These are phyloP conservation scores for Biscogniauxia sp. DNA, from an alignment of 2,329 filamentous ascomycete genomes.

Conservation along the genomic window DNA sequence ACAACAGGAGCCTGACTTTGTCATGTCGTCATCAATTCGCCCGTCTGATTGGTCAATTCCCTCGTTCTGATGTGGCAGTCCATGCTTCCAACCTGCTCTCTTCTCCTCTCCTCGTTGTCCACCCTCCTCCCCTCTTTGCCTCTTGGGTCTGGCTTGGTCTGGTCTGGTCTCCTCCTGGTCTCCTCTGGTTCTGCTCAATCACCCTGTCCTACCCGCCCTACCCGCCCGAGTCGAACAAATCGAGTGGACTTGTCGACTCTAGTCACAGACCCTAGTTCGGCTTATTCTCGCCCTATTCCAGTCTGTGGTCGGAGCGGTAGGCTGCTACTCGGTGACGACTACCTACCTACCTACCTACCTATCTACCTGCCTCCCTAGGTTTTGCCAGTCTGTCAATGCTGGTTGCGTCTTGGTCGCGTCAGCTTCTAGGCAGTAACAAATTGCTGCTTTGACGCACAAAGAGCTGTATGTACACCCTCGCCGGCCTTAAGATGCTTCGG, in stretches of 20 bases:
- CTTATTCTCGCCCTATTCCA: neutral
- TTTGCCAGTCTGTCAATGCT: constrained; percentile 8
- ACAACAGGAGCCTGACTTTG: constrained; percentile 6
- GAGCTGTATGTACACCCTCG: neutral
- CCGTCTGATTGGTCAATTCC: constrained; percentile 26
- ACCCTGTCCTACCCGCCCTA: neutral
- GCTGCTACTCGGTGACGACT: constrained; percentile 19
- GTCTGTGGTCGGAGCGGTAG: constrained; percentile 2
- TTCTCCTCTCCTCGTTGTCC: neutral
- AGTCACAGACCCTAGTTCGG: constrained; percentile 5
- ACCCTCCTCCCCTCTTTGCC: neutral
- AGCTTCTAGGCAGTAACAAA: constrained; percentile 13
- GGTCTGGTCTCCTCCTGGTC: no score
- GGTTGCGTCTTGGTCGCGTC: constrained; percentile 5
- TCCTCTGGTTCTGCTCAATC: neutral
- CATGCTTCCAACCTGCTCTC: constrained; percentile 4
- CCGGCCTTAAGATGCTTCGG: no score
- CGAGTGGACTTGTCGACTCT: neutral
- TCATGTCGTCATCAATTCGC: constrained; percentile 17
- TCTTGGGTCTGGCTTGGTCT: neutral
- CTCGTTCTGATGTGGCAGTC: constrained; percentile 1
- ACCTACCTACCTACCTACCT: no score
- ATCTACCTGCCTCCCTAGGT: no score
- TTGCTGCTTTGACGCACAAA: constrained; percentile 1
- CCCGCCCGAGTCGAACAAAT: neutral